Conservation (phyloP, 495 filamentous ascomycete genomes). For the Hyaloscypha bicolor region DNA sequence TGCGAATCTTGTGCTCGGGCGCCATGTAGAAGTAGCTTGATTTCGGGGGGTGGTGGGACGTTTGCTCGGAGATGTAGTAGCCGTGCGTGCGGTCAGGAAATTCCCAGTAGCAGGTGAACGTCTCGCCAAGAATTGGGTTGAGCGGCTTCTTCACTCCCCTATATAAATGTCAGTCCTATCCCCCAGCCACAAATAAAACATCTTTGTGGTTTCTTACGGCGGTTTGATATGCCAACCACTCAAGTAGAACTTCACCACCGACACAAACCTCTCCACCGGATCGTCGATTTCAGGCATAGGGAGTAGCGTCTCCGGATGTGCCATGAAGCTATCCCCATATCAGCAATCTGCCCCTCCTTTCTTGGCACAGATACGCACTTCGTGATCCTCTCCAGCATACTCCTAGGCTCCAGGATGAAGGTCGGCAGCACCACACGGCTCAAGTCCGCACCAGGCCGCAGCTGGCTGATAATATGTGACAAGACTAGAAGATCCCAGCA, state of each 20-base stretch:
- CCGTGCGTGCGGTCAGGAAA: constrained; percentile 82
- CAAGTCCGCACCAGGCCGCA: constrained; percentile 92
- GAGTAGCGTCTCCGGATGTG: constrained; percentile 93
- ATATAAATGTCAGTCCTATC: constrained; percentile 16
- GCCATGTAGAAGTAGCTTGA: constrained; percentile 99
- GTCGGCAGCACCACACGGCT: constrained; percentile 94
- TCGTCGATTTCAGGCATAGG: constrained; percentile 87
- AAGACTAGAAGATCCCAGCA: constrained; percentile 59
- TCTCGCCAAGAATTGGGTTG: constrained; percentile 96
- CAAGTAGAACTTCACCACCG: constrained; percentile 96
- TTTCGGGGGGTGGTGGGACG: constrained; percentile 96
- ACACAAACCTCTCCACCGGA: constrained; percentile 86
- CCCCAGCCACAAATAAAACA: constrained; percentile 14
- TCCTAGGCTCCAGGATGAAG: constrained; percentile 96
- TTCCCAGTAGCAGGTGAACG: constrained; percentile 94
- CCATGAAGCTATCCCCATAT: constrained; percentile 83
- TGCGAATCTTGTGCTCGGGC: constrained; percentile 89
- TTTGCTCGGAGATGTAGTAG: constrained; percentile 97
- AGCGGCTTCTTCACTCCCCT: constrained; percentile 98
- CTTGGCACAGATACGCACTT: constrained; percentile 64
- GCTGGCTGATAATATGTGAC: constrained; percentile 93
- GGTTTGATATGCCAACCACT: constrained; percentile 99
- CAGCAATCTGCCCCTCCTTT: constrained; percentile 24
- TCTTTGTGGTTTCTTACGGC: constrained; percentile 60
- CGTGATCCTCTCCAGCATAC: constrained; percentile 98